Conservation (phyloP, 106 monocot genomes). For the Dioscorea zingiberensis region DNA sequence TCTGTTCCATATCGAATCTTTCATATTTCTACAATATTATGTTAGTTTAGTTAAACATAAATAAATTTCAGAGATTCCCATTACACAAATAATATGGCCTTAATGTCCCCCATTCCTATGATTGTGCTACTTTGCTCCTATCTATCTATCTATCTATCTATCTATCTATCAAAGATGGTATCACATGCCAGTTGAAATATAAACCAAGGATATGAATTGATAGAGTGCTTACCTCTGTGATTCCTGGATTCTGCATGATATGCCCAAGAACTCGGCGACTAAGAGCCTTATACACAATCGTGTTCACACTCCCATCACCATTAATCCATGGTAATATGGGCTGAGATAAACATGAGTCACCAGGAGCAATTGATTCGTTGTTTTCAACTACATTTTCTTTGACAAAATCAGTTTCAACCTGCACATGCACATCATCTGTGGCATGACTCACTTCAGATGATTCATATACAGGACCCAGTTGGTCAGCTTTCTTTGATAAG, state of each 20-base stretch:
- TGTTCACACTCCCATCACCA: slow-evolving; percentile 79
- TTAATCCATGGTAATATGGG: slow-evolving; percentile 94
- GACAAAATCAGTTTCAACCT: background rate
- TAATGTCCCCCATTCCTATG: too few species aligned
- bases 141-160: too few species aligned
- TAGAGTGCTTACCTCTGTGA: slow-evolving; percentile 59
- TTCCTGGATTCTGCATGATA: slow-evolving; percentile 91
- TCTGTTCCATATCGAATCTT: too few species aligned
- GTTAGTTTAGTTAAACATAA: too few species aligned
- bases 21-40: too few species aligned
- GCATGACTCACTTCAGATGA: background rate
- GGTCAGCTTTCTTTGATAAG: slow-evolving; percentile 10
- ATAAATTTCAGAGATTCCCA: too few species aligned
- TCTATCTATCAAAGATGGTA: too few species aligned
- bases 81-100: too few species aligned
- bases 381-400: slow-evolving; percentile 13
- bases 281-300: slow-evolving; percentile 63
- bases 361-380: slow-evolving; percentile 5
- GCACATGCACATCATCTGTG: slow-evolving; percentile 4
- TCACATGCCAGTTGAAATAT: too few species aligned
- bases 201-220: too few species aligned
- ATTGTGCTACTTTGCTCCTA: too few species aligned
- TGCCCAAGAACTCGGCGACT: slow-evolving; percentile 72
- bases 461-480: background rate
- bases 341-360: slow-evolving; percentile 5